These are phyloP conservation scores for Fusarium piperis DNA, from an alignment of 2,329 filamentous ascomycete genomes.

Conservation along the genomic window DNA sequence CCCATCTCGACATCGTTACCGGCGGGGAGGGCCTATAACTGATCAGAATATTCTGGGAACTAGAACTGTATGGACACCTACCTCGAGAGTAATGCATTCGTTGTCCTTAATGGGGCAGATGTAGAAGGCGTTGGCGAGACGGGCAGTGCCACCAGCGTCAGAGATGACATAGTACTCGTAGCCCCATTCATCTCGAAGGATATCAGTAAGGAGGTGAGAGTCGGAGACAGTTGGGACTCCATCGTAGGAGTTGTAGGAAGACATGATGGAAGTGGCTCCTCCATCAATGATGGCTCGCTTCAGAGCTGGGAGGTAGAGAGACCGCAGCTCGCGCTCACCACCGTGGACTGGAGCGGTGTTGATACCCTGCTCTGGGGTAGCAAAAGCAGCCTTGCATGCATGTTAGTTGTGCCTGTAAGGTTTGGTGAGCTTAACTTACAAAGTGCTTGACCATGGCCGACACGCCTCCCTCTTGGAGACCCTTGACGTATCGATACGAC, in stretches of 20 bases:
- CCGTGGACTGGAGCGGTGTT: slow-evolving; percentile 71
- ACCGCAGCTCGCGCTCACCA: slow-evolving; percentile 63
- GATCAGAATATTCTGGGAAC: background rate
- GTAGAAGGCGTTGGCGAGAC: slow-evolving; percentile 70
- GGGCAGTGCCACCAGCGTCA: slow-evolving; percentile 77
- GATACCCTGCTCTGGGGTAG: slow-evolving; percentile 74
- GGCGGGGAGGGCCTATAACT: slow-evolving; percentile 64
- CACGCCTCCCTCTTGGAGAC: slow-evolving; percentile 72
- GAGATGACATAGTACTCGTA: slow-evolving; percentile 73
- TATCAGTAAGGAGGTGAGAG: slow-evolving; percentile 71
- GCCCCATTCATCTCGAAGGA: slow-evolving; percentile 76
- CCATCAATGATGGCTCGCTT: slow-evolving; percentile 77
- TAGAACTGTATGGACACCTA: slow-evolving; percentile 34
- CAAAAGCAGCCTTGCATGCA: slow-evolving; percentile 64
- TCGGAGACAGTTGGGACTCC: slow-evolving; percentile 75
- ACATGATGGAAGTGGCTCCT: slow-evolving; percentile 76
- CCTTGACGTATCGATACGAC: slow-evolving; percentile 64
- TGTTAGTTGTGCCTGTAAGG: background rate
- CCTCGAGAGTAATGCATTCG: slow-evolving; percentile 70
- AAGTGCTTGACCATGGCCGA: slow-evolving; percentile 81
- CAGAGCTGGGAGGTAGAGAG: slow-evolving; percentile 68
- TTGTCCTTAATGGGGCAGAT: slow-evolving; percentile 71
- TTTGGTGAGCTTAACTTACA: slow-evolving; percentile 47
- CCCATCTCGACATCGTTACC: slow-evolving; percentile 83
- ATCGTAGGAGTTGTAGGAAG: slow-evolving; percentile 79